These are phyloP conservation scores for Hyphopichia khmerensis DNA, from an alignment of 1,139 yeast species.

Conservation along the genomic window DNA sequence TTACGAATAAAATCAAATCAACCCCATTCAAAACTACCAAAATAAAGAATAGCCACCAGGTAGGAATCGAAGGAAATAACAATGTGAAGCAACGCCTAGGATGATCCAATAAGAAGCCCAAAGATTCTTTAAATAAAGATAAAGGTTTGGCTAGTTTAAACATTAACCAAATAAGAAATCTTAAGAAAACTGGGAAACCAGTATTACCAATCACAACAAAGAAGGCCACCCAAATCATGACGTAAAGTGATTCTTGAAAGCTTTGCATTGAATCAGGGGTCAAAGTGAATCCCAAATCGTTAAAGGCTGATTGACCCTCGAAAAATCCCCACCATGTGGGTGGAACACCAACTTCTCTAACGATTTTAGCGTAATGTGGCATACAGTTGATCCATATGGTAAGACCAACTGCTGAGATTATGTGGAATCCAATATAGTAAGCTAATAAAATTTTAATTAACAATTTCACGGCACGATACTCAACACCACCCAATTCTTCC, in stretches of 20 bases:
- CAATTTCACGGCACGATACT: slow-evolving; percentile 82
- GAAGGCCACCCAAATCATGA: slow-evolving; percentile 60
- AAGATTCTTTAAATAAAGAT: slow-evolving; percentile 68
- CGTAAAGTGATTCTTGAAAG: slow-evolving; percentile 62
- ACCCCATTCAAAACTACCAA: slow-evolving; percentile 68
- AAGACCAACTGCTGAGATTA: slow-evolving; percentile 56
- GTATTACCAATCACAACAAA: slow-evolving; percentile 89
- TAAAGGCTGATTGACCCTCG: slow-evolving; percentile 73
- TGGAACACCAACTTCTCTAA: slow-evolving; percentile 56
- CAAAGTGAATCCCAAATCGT: slow-evolving; percentile 79
- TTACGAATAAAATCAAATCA: slow-evolving; percentile 76
- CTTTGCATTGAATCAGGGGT: slow-evolving; percentile 76
- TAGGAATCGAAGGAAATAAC: slow-evolving; percentile 86
- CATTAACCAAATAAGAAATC: slow-evolving; percentile 79
- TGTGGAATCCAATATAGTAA: slow-evolving; percentile 76
- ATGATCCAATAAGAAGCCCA: slow-evolving; percentile 86
- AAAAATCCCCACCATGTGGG: slow-evolving; percentile 95
- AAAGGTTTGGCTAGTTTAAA: slow-evolving; percentile 66
- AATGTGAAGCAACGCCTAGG: slow-evolving; percentile 96
- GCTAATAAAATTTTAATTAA: slow-evolving; percentile 62
- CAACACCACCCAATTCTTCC: slow-evolving; percentile 96
- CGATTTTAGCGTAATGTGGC: slow-evolving; percentile 37
- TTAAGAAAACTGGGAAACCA: slow-evolving; percentile 80
- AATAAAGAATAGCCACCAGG: slow-evolving; percentile 89
- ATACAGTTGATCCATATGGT: slow-evolving; percentile 64